Conservation (phyloP, 75 land plant species). For the Ceratopteris richardii region DNA sequence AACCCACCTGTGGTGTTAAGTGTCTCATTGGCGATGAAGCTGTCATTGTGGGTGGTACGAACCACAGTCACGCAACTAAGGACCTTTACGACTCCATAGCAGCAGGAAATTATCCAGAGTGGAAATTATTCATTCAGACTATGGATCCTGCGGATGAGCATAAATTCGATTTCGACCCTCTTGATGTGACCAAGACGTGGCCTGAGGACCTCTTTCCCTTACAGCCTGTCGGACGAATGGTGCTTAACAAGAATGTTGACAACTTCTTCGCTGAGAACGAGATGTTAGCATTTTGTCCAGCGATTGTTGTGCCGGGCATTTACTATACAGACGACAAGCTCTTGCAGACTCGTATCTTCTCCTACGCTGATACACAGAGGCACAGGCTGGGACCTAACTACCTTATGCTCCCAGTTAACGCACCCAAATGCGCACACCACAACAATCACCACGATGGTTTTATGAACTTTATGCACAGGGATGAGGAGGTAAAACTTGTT, state of each 20-base stretch:
- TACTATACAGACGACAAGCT: conserved; percentile 42
- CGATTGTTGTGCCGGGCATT: conserved; percentile 35
- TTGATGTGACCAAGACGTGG: conserved; percentile 43
- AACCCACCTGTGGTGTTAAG: conserved; percentile 42
- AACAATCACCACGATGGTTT: conserved; percentile 45
- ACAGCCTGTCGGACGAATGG: conserved; percentile 46
- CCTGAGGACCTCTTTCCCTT: conserved; percentile 37
- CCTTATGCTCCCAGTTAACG: conserved; percentile 36
- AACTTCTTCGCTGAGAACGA: conserved; percentile 44
- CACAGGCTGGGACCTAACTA: conserved; percentile 42
- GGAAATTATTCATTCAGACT: conserved; percentile 39
- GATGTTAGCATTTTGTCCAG: conserved; percentile 37
- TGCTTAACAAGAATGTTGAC: conserved; percentile 41
- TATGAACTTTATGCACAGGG: conserved; percentile 44
- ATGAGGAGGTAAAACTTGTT: conserved; percentile 37
- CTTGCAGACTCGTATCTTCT: conserved; percentile 36
- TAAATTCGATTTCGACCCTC: conserved; percentile 41
- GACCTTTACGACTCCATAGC: conserved; percentile 39
- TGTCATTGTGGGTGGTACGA: conserved; percentile 37
- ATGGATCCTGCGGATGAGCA: conserved; percentile 37
- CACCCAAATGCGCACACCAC: conserved; percentile 38
- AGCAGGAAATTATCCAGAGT: conserved; percentile 39
- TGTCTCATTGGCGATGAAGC: conserved; percentile 33
- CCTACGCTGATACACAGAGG: conserved; percentile 36
- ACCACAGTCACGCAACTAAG: conserved; percentile 49